These are phyloP conservation scores for Calocera viscosa DNA, from an alignment of 768 basidiomycete species.

Conservation along the genomic window DNA sequence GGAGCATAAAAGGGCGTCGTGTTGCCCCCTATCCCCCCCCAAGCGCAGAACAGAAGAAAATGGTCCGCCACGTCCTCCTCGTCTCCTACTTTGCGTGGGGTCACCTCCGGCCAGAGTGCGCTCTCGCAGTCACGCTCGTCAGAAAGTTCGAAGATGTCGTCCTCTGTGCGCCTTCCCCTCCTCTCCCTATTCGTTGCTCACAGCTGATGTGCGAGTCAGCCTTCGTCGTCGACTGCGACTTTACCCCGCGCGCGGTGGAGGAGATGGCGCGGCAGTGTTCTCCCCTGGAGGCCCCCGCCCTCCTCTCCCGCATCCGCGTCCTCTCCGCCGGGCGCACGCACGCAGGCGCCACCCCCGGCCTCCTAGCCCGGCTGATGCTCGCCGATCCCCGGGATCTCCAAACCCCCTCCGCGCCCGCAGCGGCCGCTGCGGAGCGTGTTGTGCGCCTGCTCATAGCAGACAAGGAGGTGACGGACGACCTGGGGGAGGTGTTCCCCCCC, in stretches of 20 bases:
- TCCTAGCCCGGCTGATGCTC: background rate
- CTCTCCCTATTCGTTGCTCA: background rate
- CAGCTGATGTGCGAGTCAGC: background rate
- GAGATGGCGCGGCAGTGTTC: background rate
- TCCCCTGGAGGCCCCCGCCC: background rate
- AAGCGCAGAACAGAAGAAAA: background rate
- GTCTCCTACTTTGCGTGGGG: background rate
- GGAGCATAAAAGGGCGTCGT: too few species aligned
- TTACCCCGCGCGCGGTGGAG: background rate
- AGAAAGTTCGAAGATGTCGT: background rate
- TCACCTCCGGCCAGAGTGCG: background rate
- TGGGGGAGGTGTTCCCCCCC: background rate
- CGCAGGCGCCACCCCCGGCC: background rate
- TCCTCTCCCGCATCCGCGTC: conserved; percentile 2
- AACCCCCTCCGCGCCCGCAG: background rate
- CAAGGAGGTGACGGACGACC: background rate
- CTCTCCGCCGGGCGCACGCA: background rate
- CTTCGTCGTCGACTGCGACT: background rate
- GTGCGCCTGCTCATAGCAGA: background rate
- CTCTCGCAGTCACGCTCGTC: background rate
- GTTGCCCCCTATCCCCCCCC: background rate
- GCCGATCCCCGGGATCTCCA: background rate
- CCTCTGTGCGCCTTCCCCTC: background rate
- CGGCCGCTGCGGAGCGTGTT: background rate
- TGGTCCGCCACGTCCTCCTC: background rate